Conservation (phyloP, 495 filamentous ascomycete species). For the Talaromyces nanjingensis region DNA sequence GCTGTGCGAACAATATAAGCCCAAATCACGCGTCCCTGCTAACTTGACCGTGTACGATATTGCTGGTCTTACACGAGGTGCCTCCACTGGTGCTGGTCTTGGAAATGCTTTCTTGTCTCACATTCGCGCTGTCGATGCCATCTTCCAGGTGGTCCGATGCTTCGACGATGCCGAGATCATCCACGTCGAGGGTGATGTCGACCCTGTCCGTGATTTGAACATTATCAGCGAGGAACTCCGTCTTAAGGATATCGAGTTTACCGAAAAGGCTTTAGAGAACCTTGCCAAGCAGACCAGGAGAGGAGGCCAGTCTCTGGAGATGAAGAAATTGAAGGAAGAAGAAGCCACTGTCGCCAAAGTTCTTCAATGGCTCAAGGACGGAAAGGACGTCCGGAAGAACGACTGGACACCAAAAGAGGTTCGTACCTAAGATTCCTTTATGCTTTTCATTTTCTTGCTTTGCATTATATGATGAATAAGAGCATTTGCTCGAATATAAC, state of each 20-base stretch:
- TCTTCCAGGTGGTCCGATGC: slow-evolving; percentile 98
- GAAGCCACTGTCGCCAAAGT: slow-evolving; percentile 89
- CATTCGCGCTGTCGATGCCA: slow-evolving; percentile 98
- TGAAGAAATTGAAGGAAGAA: slow-evolving; percentile 95
- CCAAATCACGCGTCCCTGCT: slow-evolving; percentile 90
- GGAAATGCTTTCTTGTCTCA: slow-evolving; percentile 98
- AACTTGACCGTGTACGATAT: slow-evolving; percentile 99
- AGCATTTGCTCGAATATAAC: slow-evolving; percentile 94
- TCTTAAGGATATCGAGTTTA: slow-evolving; percentile 98
- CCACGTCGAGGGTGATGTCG: slow-evolving; percentile 97
- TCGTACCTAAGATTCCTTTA: slow-evolving; percentile 34
- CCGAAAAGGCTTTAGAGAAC: slow-evolving; percentile 86
- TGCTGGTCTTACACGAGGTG: slow-evolving; percentile 91
- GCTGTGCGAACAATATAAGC: slow-evolving; percentile 92
- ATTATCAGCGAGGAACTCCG: slow-evolving; percentile 97
- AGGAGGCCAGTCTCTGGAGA: slow-evolving; percentile 93
- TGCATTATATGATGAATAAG: slow-evolving; percentile 87
- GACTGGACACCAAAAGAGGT: slow-evolving; percentile 95
- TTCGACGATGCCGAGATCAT: slow-evolving; percentile 99
- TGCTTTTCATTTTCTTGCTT: slow-evolving; percentile 11
- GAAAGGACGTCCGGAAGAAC: slow-evolving; percentile 87
- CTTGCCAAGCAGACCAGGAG: slow-evolving; percentile 87
- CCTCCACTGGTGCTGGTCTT: slow-evolving; percentile 94
- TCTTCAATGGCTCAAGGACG: slow-evolving; percentile 68
- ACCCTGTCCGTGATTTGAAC: slow-evolving; percentile 85